Evolutionary conservation across 129 eudicot species (phyloP).

Genomic region (Calendula officinalis): DNA sequence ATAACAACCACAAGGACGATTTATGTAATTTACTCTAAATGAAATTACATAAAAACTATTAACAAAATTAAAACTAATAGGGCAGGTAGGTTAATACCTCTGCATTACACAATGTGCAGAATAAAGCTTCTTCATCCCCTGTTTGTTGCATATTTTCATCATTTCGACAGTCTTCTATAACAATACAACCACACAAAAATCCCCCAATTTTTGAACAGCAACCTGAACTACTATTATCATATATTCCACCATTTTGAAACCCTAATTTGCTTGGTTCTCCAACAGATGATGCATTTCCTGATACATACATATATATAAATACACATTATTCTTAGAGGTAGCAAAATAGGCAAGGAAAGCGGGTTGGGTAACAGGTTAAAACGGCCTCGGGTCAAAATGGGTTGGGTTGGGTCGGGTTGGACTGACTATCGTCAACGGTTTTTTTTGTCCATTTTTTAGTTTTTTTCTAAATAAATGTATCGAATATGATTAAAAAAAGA

Average conservation of each 20-base stretch:
- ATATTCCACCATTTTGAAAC: constrained; percentile 43
- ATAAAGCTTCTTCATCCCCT: constrained; percentile 79
- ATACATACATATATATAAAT: too few species aligned
- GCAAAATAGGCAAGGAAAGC: background rate
- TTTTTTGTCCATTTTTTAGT: background rate
- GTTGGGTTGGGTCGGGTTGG: background rate
- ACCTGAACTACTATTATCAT: constrained; percentile 36
- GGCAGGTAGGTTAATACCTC: constrained; percentile 45
- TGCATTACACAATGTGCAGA: constrained; percentile 90
- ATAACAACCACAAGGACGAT: background rate
- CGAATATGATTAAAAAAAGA: background rate
- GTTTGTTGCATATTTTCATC: constrained; percentile 58
- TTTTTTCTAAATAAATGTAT: background rate
- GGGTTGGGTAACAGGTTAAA: background rate
- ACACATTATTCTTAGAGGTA: background rate
- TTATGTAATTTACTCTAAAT: background rate
- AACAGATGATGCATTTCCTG: constrained; percentile 52
- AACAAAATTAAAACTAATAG: background rate
- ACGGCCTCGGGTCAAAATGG: background rate
- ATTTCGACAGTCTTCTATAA: constrained; percentile 81
- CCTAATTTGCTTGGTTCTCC: constrained; percentile 60
- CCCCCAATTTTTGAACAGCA: constrained; percentile 59
- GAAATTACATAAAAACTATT: too few species aligned
- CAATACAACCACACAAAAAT: constrained; percentile 69
- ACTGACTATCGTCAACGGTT: background rate